Evolutionary conservation across 768 basidiomycete genomes (phyloP), one percentile per base, ranked within the genome.

Genomic region (Termitomyces bulborhizus): DNA sequence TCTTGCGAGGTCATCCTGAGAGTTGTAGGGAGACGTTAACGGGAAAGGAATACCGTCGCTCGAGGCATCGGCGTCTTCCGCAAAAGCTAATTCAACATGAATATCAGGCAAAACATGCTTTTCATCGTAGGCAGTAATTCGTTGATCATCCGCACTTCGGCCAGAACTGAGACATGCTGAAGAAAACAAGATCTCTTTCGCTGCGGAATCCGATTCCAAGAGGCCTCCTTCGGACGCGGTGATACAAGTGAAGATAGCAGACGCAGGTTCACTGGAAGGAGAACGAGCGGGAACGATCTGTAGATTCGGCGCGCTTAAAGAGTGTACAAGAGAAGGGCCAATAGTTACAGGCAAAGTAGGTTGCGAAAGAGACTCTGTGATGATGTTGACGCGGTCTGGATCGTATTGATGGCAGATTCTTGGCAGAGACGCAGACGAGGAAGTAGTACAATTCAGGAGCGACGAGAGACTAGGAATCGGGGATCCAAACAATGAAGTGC

Each of bases 381-480:
- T 53, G 5, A 51, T 40, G 15, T 57, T 54, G 13, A 52, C 39
- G 31, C 47, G 27, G 18, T 55, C 27, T 32, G 45, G 46, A 44
- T 52, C 52, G n/a, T 48, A 53, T 7, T 46, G 31, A 8, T 53
- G 31, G n/a, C 49, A 27, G 12, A 39, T n/a, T 29, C 26, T 50
- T 12, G 49, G 29, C 15, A 43, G 26, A 16, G 59, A 57, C 26
- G 37, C 43, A 36, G 60, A 58, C 13, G 57, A 56, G 43, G 57
- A 50, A 7, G 51, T 24, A 29, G 49, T 52, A 39, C 54, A 55
- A n/a, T 57, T 53, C 37, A 61, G 34, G 32, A 61, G 57, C 18
- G 60, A 58, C 1, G 60, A 61, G 47, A 58, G 60, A 52, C 60
- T 61, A 3, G 60, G 60, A 24, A 51, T 51, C 12, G 60, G 43